A percentile compares a stretch with the other conserved stretches of the same genome.
These are phyloP conservation scores for Nevesoporus exiguus DNA, from an alignment of 768 basidiomycete species.

Conservation along the genomic window DNA sequence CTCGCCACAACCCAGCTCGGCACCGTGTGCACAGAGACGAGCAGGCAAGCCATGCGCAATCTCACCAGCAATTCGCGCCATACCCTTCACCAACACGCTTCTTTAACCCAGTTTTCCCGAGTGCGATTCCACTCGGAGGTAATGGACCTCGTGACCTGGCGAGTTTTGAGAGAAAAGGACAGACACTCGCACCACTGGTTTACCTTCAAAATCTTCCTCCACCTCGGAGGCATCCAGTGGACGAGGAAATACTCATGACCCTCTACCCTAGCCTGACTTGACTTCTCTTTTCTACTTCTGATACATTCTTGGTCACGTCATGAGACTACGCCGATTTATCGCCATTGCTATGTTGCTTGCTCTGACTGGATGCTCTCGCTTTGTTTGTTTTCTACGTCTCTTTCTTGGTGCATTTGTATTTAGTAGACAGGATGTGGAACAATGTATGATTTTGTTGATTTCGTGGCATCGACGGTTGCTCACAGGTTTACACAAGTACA, in stretches of 20 bases:
- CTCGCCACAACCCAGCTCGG: slow-evolving; percentile 51
- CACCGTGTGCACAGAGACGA: slow-evolving; percentile 33
- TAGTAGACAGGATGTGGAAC: slow-evolving; percentile 19
- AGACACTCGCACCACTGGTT: slow-evolving; percentile 56
- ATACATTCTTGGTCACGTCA: slow-evolving; percentile 12
- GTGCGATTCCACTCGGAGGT: neutral
- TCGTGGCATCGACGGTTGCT: too few relatives aligned
- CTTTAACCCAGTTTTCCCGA: slow-evolving; percentile 9
- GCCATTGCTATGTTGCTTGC: slow-evolving; percentile 8
- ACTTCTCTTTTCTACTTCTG: slow-evolving; percentile 16
- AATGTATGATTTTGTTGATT: slow-evolving; percentile 22
- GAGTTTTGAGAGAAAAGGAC: slow-evolving; percentile 19
- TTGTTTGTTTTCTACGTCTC: slow-evolving; percentile 3
- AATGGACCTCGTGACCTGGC: neutral
- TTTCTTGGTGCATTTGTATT: slow-evolving; percentile 28
- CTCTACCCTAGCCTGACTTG: slow-evolving; percentile 38
- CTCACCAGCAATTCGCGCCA: slow-evolving; percentile 29
- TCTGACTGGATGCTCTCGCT: slow-evolving; percentile 10
- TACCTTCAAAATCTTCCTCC: slow-evolving; percentile 61
- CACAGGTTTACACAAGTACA: too few relatives aligned
- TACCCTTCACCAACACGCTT: slow-evolving; percentile 30
- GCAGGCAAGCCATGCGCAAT: slow-evolving; percentile 12
- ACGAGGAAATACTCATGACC: slow-evolving; percentile 67
- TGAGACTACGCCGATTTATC: slow-evolving; percentile 1
- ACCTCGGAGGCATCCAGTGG: slow-evolving; percentile 62